Percentiles rank a stretch among this genome's conserved stretches.
These are phyloP conservation scores for Zangia roseola DNA, from an alignment of 768 basidiomycete species.

Conservation along the genomic window DNA sequence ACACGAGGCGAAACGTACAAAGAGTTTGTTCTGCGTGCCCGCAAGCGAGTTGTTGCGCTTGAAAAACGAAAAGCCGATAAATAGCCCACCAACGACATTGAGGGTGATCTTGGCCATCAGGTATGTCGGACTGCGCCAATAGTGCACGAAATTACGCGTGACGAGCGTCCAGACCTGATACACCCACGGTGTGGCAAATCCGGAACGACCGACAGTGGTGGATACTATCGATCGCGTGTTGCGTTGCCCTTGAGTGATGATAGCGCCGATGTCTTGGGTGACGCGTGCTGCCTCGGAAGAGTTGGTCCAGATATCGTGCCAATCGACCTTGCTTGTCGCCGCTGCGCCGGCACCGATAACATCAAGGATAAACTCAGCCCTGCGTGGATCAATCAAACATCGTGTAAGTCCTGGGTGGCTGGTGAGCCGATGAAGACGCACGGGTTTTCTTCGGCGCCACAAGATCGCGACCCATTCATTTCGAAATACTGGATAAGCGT, in stretches of 20 bases:
- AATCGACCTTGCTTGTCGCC: slow-evolving; percentile 51
- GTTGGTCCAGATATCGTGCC: slow-evolving; percentile 60
- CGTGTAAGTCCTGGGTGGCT: too few species aligned
- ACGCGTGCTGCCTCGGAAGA: slow-evolving; percentile 44
- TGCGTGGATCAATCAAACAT: slow-evolving; percentile 18
- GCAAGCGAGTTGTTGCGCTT: slow-evolving; percentile 51
- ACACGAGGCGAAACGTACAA: slow-evolving; percentile 41
- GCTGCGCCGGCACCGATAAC: slow-evolving; percentile 76
- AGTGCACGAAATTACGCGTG: slow-evolving; percentile 42
- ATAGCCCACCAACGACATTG: slow-evolving; percentile 52
- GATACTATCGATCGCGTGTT: slow-evolving; percentile 35
- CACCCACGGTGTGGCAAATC: slow-evolving; percentile 54
- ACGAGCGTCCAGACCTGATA: slow-evolving; percentile 47
- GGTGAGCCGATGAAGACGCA: slow-evolving; percentile 23
- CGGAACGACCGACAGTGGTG: slow-evolving; percentile 35
- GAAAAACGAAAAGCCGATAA: slow-evolving; percentile 65
- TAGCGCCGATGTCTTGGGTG: slow-evolving; percentile 41
- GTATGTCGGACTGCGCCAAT: slow-evolving; percentile 62
- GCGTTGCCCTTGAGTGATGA: slow-evolving; percentile 46
- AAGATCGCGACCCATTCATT: slow-evolving; percentile 59
- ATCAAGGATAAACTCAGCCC: slow-evolving; percentile 65
- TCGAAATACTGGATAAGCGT: slow-evolving; percentile 79
- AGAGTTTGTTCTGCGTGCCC: slow-evolving; percentile 65
- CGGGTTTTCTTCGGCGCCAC: slow-evolving; percentile 70
- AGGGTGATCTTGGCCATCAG: slow-evolving; percentile 57